Base-by-base conservation (phyloP, 78 protist species). In the Isochrysis galbana region DNA sequence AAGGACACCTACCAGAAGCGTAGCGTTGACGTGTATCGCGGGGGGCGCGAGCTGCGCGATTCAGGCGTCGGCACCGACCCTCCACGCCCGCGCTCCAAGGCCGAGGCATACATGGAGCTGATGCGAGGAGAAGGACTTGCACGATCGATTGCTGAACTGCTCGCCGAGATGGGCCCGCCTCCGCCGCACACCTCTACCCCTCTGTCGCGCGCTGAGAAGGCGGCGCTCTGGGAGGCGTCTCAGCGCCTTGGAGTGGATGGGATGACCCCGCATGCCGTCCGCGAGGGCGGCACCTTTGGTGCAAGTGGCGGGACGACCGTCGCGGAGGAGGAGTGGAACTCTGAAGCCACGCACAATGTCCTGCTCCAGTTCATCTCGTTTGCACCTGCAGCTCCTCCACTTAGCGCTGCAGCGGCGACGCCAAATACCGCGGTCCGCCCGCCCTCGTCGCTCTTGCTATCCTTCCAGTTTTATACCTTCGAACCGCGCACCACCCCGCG, bases 401-500 rank as follows among this genome's bases (percentile, higher is more conserved):
- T 26, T 10, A 14, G 26, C 34, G 74, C 7, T 23, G 74, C 7
- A 10, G 74, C 74, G 74, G 74, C 22, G 32, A n/a, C 78, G 78
- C 32, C 26, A 17, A 38, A 0, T n/a, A 17, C 0, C 39, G 39
- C 78, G 78, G 78, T 22, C 51, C 19, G 38, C 36, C 19, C 51
- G 36, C 34, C 44, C 87, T 26, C 14, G 19, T 39, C 87, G 32
- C 0, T 78, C 87, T 78, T 26, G 38, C 29, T 42, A 29, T 36
- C 87, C 39, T 41, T 78, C 23, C 87, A 78, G 47, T 5, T 78
- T 21, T 78, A 78, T n/a, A 21, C 38, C n/a, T 41, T 36, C 22
- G 51, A 39, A 47, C 87, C 87, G 87, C 51, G 47, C 87, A 78
- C 87, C 34, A 78, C 87, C n/a, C 51, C 87, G 48, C 87, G 87